Percentiles rank a stretch among this genome's conserved stretches.
Evolutionary conservation across 1,284 basidiomycete species (phyloP).

Genomic region (Ustilago trichophora): DNA sequence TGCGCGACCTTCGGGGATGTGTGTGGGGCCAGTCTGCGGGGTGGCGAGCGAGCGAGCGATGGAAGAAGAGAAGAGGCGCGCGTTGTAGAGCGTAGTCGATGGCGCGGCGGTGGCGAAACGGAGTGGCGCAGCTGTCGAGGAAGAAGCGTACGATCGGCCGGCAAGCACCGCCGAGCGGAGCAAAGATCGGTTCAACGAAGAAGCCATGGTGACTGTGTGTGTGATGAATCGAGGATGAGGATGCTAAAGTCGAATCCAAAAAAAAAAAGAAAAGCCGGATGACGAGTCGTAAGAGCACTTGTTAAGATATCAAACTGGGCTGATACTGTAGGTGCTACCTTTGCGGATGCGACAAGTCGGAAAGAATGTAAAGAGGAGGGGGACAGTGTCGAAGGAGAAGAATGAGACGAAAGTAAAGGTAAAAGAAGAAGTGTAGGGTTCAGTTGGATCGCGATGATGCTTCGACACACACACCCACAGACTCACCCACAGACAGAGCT

Average conservation of each 20-base stretch:
- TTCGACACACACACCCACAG: background rate
- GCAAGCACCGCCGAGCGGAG: conserved; percentile 42
- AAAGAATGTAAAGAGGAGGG: background rate
- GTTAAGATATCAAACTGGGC: background rate
- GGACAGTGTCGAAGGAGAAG: conserved; percentile 7
- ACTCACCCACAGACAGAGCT: background rate
- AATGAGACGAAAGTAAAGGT: conserved; percentile 12
- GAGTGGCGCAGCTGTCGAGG: conserved; percentile 28
- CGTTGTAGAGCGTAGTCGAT: conserved; percentile 28
- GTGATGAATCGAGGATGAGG: background rate
- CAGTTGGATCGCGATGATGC: background rate
- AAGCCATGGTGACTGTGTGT: conserved; percentile 18
- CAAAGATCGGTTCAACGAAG: conserved; percentile 46
- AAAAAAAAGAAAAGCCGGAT: background rate
- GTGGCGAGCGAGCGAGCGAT: conserved; percentile 42
- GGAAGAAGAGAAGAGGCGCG: conserved; percentile 41
- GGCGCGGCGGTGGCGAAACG: conserved; percentile 36
- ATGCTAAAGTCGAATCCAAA: background rate
- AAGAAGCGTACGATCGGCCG: conserved; percentile 37
- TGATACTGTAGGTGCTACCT: background rate
- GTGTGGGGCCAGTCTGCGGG: conserved; percentile 43
- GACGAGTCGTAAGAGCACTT: background rate
- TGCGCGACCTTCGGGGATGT: conserved; percentile 14
- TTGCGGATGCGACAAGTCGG: background rate
- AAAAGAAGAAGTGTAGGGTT: conserved; percentile 8